Percentiles rank a stretch among this genome's conserved stretches.
Conservation (phyloP, 441 rosid species). For the Erodium moschatum region DNA sequence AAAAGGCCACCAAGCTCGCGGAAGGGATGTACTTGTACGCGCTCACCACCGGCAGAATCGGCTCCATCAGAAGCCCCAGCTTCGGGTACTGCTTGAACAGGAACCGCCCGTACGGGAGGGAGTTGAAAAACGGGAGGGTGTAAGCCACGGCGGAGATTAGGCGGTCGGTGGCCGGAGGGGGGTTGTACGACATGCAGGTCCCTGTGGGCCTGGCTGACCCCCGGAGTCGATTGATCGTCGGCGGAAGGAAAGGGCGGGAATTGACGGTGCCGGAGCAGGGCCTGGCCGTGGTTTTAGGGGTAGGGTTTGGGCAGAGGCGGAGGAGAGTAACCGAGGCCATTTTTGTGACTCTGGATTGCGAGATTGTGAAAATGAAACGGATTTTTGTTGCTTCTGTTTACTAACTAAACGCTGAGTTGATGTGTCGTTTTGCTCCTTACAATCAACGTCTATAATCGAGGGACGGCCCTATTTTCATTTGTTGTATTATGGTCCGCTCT, state of each 20-base stretch:
- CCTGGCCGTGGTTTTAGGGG: constrained; percentile 13
- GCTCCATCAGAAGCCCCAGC: constrained; percentile 45
- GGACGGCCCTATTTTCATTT: no score
- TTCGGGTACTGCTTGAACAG: constrained; percentile 56
- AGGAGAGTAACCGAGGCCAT: constrained; percentile 33
- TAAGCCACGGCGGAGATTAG: constrained; percentile 57
- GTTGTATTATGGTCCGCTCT: no score
- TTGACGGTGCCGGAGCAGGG: constrained; percentile 12
- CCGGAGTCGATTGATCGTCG: no score
- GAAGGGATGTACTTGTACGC: constrained; percentile 60
- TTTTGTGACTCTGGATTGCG: neutral
- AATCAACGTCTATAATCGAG: no score
- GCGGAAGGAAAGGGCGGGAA: neutral
- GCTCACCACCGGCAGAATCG: constrained; percentile 53
- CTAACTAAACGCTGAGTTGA: no score
- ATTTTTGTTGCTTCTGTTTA: no score
- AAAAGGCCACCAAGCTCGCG: constrained; percentile 74
- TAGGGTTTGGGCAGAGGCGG: constrained; percentile 23
- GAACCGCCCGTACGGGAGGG: constrained; percentile 70
- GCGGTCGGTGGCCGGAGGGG: constrained; percentile 68
- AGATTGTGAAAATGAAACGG: neutral
- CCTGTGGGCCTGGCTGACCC: neutral
- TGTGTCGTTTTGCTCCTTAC: no score
- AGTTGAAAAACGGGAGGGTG: constrained; percentile 56
- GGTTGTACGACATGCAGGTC: constrained; percentile 38